Percentiles rank a stretch among this genome's conserved stretches.
These are phyloP conservation scores for Aspergillus tamarii DNA, from an alignment of 2,329 filamentous ascomycete genomes.

Conservation along the genomic window DNA sequence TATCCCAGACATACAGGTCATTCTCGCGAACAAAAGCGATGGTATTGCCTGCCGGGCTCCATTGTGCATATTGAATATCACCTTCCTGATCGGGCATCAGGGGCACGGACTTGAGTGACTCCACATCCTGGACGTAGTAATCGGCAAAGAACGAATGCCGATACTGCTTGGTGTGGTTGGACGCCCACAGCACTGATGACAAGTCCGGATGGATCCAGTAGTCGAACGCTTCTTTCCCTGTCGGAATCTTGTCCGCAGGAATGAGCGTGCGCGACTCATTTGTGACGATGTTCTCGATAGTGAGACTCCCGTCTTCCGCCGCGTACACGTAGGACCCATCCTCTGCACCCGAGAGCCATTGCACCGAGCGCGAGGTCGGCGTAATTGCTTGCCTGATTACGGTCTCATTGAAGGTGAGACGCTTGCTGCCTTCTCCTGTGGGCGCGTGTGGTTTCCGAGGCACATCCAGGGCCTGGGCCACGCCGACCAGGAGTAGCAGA, in stretches of 20 bases:
- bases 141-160: slow-evolving; percentile 70
- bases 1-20: slow-evolving; percentile 63
- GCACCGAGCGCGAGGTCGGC: slow-evolving; percentile 53
- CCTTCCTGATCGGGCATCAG: slow-evolving; percentile 63
- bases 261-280: slow-evolving; percentile 62
- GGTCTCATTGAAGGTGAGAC: slow-evolving; percentile 65
- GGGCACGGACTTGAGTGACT: slow-evolving; percentile 51
- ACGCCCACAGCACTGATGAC: slow-evolving; percentile 62
- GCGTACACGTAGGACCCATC: slow-evolving; percentile 66
- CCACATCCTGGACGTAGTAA: slow-evolving; percentile 66
- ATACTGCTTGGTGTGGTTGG: slow-evolving; percentile 70
- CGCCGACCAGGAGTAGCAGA: slow-evolving; percentile 15
- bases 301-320: slow-evolving; percentile 55
- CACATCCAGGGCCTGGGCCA: slow-evolving; percentile 49
- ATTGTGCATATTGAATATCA: slow-evolving; percentile 69
- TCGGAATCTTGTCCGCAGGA: slow-evolving; percentile 59
- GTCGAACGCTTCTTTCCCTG: slow-evolving; percentile 50
- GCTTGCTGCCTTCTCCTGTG: slow-evolving; percentile 58
- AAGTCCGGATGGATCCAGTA: slow-evolving; percentile 66
- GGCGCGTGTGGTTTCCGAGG: slow-evolving; percentile 60
- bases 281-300: slow-evolving; percentile 65
- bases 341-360: slow-evolving; percentile 61
- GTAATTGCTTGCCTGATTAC: slow-evolving; percentile 52
- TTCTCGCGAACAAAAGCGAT: slow-evolving; percentile 71
- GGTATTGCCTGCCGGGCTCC: slow-evolving; percentile 60